phyloP scores from a whole-genome alignment of 768 basidiomycete species.

The Pleurotus giganteus region DNA sequence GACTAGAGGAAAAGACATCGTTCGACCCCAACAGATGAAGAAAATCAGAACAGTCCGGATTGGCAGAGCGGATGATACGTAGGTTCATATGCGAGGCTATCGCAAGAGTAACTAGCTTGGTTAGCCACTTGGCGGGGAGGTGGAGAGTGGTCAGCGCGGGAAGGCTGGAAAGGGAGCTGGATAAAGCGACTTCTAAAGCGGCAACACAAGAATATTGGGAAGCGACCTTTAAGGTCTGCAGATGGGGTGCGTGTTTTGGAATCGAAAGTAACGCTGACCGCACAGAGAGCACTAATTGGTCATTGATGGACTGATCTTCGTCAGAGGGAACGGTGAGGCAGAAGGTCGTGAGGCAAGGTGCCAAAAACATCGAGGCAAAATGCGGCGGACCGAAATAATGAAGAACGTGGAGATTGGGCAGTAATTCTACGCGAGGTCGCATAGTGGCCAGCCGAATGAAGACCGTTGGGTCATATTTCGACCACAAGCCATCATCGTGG shows the following conservation, averaged over 20 bases:
- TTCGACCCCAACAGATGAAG: background rate
- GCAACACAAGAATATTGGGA: background rate
- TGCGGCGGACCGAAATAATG: too few species aligned
- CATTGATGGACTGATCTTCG: background rate
- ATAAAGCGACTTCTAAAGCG: background rate
- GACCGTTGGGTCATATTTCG: too few species aligned
- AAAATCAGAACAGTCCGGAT: background rate
- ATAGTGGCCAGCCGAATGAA: too few species aligned
- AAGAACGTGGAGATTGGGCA: too few species aligned
- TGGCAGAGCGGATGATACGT: background rate
- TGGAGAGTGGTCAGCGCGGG: background rate
- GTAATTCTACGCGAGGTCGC: too few species aligned
- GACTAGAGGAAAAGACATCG: background rate
- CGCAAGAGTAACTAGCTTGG: background rate
- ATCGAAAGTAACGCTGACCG: too few species aligned
- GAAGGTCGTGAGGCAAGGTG: background rate
- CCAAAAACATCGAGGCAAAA: too few species aligned
- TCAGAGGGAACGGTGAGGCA: too few species aligned
- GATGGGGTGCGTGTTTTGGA: background rate
- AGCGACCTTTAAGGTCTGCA: background rate
- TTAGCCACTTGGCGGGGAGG: background rate
- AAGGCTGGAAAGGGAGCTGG: background rate
- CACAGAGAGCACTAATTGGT: too few species aligned
- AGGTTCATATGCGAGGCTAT: too few species aligned
- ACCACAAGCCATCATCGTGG: too few species aligned